phyloP scores from a whole-genome alignment of 257 asterid species.

The Solanum pinnatisectum region DNA sequence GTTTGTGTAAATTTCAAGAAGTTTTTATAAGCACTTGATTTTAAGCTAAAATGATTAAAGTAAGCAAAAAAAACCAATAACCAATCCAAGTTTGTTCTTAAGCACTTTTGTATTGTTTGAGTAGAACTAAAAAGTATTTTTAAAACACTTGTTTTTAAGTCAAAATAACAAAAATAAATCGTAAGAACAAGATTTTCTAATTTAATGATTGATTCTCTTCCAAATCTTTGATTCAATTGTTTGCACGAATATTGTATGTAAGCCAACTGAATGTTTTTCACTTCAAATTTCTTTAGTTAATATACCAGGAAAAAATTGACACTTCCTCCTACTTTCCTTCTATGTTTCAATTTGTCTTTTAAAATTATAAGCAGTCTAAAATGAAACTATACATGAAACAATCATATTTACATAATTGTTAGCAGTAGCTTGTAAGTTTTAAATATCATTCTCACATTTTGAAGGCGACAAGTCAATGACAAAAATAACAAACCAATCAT shows the following conservation, averaged over 20 bases:
- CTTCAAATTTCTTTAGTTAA: neutral
- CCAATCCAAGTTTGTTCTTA: neutral
- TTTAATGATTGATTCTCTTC: too few species aligned
- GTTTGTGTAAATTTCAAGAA: neutral
- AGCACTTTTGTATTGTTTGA: neutral
- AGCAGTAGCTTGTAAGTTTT: neutral
- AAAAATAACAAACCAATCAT: neutral
- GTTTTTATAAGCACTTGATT: too few species aligned
- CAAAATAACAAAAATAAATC: neutral
- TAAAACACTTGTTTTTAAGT: neutral
- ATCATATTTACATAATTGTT: neutral
- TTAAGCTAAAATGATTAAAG: neutral
- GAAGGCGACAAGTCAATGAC: neutral
- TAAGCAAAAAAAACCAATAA: too few species aligned
- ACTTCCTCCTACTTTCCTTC: neutral
- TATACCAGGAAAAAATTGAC: neutral
- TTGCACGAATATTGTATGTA: neutral
- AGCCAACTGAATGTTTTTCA: neutral
- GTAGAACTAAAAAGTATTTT: neutral
- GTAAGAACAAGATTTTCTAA: neutral
- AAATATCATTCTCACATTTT: neutral
- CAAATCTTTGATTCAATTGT: neutral
- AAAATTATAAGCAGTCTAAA: neutral
- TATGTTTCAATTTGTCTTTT: neutral
- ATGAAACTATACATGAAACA: neutral